Conservation (phyloP, 495 filamentous ascomycete species). For the Xylaria intraflava region DNA sequence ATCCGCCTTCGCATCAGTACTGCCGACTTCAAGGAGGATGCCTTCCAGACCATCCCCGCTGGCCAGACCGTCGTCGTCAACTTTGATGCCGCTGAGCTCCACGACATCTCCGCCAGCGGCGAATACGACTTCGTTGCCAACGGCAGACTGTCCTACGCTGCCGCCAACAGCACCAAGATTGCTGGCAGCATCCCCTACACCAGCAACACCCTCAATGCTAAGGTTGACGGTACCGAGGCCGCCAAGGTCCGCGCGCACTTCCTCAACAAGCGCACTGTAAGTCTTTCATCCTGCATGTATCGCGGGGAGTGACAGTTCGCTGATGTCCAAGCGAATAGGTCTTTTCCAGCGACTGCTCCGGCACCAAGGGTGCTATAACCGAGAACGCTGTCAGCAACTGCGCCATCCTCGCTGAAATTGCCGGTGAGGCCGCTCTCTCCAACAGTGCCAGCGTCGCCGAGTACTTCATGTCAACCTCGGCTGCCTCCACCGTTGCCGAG, state of each 20-base stretch:
- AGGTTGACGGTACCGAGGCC: slow-evolving; percentile 46
- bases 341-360: slow-evolving; percentile 44
- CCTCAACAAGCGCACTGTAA: slow-evolving; percentile 43
- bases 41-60: slow-evolving; percentile 50
- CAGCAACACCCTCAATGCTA: slow-evolving; percentile 42
- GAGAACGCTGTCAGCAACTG: slow-evolving; percentile 45
- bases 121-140: slow-evolving; percentile 41
- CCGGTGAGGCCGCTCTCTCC: slow-evolving; percentile 43
- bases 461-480: slow-evolving; percentile 53
- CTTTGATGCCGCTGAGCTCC: slow-evolving; percentile 52
- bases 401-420: slow-evolving; percentile 45
- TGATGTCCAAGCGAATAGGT: slow-evolving; percentile 10
- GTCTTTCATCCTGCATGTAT: neutral
- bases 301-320: neutral
- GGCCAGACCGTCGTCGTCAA: slow-evolving; percentile 50
- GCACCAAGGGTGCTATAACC: slow-evolving; percentile 33
- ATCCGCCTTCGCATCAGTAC: slow-evolving; percentile 46
- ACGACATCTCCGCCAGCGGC: slow-evolving; percentile 47
- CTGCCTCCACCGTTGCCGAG: slow-evolving; percentile 43
- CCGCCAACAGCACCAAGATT: slow-evolving; percentile 40
- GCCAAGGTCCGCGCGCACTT: slow-evolving; percentile 40
- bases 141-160: slow-evolving; percentile 47
- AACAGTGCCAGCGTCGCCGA: slow-evolving; percentile 51
- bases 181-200: slow-evolving; percentile 38
- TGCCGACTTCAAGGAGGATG: slow-evolving; percentile 40